Base-by-base conservation (phyloP, 805 yeast species). In the Myxozyma monticola region DNA sequence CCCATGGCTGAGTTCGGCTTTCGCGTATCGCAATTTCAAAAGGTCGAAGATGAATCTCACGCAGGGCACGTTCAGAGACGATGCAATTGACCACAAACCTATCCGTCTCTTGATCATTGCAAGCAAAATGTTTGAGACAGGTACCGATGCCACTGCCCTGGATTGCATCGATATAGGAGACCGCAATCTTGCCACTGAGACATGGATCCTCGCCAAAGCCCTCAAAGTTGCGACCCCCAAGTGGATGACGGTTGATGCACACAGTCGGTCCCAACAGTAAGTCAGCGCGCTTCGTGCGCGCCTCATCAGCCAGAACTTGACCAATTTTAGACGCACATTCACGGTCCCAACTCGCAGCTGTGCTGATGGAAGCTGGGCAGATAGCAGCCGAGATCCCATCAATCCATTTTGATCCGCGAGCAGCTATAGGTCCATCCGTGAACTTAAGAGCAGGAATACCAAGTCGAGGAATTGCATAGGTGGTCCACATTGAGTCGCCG, bases 161-260 rank as follows among this genome's bases (percentile, higher is more conserved):
- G 45, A 81, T 73, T 36, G 86, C 86, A 37, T 71, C 67, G 49
- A 80, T 68, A 31, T 76, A 66, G 12, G 70, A 63, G 12, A 79
- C 71, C 26, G 84, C 74, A 18, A 64, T 70, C 14, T 66, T 48
- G 50, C 80, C 80, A 6, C 77, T 62, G 26, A 76, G 61, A 34
- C 70, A 65, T 2, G 86, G 85, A 61, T 81, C 86, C 65, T 81
- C 85, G 25, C 78, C 69, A 65, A 76, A 81, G 28, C 79, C 71
- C 64, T 81, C 86, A 60, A 80, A 81, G 1, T 79, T 79, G 47
- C 85, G 68, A 18, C 86, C 84, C 26, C 84, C 83, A 30, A 76
- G 64, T 9, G 84, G 84, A 12, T 75, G 73, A 46, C 84, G 68
- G 42, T 73, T 78, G 54, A 78, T 79, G 68, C 79, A 79, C 24